Evolutionary conservation across 1,139 yeast species (phyloP), one percentile per base, ranked within the genome.

Genomic region (Wickerhamomyces sp.): DNA sequence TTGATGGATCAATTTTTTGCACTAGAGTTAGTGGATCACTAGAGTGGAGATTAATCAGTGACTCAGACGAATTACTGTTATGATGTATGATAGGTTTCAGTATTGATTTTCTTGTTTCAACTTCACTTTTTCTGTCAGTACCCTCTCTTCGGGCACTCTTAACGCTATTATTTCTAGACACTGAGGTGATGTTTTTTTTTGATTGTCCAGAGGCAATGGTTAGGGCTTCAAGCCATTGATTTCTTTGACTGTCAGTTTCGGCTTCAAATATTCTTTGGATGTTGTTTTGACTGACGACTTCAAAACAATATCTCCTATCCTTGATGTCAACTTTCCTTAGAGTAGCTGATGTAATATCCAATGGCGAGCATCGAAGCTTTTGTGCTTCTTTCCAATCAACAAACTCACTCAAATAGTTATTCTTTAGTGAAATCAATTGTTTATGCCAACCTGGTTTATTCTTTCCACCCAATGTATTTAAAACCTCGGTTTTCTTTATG

Each of bases 401-500:
- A 57, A 76, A 87, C 56, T 87, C 95, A 38, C 72, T 70, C 28
- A 87, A 64, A 45, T 72, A 74, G 1, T 94, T 92, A 16, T 76
- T 75, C 16, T 74, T 74, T 38, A 87, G 65, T 0, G 81, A 88
- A 1, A 88, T 87, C 94, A 95, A 86, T 60, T 84, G 90, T 54
- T 87, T 87, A 60, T 88, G 95, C 96, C 96, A 88, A 3, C 87
- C 86, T 25, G 76, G 78, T 50, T 82, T 84, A 10, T 86, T 85
- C 44, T 81, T 78, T 2, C 89, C 89, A 2, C 87, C 82, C 29
- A 79, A 67, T 0, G 86, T 77, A 68, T 81, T 81, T 14, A 83
- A 58, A 18, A 83, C 69, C 0, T 90, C 90, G 34, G 71, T 74
- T 44, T 70, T 72, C 35, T 28, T 12, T 16, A 5, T 16, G n/a